Percentiles rank a stretch among this genome's conserved stretches.
These are phyloP conservation scores for Leersia perrieri DNA, from an alignment of 176 grass and related monocot genomes.

Conservation along the genomic window DNA sequence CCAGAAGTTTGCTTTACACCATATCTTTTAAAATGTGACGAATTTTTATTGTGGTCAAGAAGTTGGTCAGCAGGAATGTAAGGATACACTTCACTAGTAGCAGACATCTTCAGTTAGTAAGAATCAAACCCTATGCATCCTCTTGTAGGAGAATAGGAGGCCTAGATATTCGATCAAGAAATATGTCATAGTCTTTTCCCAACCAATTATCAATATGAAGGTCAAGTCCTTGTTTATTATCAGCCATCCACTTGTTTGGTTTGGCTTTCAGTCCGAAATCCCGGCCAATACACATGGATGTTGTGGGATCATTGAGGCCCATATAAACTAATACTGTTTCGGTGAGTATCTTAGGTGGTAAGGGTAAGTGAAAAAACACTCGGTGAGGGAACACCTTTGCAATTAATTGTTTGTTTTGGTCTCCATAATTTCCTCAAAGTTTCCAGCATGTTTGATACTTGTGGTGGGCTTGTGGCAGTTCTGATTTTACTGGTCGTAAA, in stretches of 20 bases:
- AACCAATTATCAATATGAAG: not conserved
- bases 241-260: not conserved
- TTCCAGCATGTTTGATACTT: not conserved
- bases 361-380: not conserved
- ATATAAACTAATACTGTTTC: not conserved
- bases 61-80: not conserved
- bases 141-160: not conserved
- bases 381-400: not conserved
- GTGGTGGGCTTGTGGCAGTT: not conserved
- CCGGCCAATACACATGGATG: not conserved
- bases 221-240: too few relatives aligned
- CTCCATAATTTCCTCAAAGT: not conserved
- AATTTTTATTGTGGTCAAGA: not conserved
- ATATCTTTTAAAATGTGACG: not conserved
- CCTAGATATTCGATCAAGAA: not conserved
- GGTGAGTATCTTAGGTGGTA: not conserved
- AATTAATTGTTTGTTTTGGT: not conserved
- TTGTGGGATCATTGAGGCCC: not conserved
- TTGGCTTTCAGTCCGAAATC: not conserved
- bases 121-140: not conserved
- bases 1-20: too few relatives aligned
- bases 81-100: not conserved
- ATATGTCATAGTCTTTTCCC: not conserved
- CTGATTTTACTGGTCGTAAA: not conserved
- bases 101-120: not conserved